phyloP scores from a whole-genome alignment of 345 rosid genomes.

The Hibiscus mutabilis region DNA sequence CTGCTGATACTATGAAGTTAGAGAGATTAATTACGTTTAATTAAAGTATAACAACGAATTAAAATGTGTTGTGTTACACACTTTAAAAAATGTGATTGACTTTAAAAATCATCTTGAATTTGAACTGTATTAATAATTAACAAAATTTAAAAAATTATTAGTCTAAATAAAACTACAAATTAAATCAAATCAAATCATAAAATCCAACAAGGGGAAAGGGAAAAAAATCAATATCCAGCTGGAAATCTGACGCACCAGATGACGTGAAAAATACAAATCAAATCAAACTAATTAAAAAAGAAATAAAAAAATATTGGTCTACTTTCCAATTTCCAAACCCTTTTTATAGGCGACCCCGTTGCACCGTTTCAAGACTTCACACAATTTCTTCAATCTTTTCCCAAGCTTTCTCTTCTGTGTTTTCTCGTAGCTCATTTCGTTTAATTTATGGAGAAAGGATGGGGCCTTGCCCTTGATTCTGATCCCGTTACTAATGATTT shows the following conservation, averaged over 20 bases:
- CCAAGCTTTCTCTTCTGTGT: not conserved
- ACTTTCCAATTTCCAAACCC: slow-evolving; percentile 51
- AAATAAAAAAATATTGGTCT: slow-evolving; percentile 24
- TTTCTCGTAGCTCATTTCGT: not conserved
- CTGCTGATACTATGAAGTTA: too few relatives aligned
- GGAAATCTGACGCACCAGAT: slow-evolving; percentile 51
- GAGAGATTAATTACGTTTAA: too few relatives aligned
- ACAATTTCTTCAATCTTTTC: not conserved
- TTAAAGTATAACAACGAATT: too few relatives aligned
- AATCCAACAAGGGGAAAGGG: not conserved
- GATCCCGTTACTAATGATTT: slow-evolving; percentile 29
- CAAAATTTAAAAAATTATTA: too few relatives aligned
- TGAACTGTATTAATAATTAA: too few relatives aligned
- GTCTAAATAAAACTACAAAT: too few relatives aligned
- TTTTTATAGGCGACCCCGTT: slow-evolving; percentile 65
- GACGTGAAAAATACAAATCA: slow-evolving; percentile 34
- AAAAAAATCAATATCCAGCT: not conserved
- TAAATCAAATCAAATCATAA: too few relatives aligned
- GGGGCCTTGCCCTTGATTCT: slow-evolving; percentile 82
- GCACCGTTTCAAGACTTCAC: slow-evolving; percentile 65
- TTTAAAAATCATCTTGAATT: too few relatives aligned
- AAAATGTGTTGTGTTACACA: too few relatives aligned
- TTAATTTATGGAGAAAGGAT: slow-evolving; percentile 72
- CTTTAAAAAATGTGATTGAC: too few relatives aligned
- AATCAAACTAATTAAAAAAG: not conserved